Evolutionary conservation across 192 early-diverging fungal species (phyloP).

Genomic region (Linnemannia schmuckeri): DNA sequence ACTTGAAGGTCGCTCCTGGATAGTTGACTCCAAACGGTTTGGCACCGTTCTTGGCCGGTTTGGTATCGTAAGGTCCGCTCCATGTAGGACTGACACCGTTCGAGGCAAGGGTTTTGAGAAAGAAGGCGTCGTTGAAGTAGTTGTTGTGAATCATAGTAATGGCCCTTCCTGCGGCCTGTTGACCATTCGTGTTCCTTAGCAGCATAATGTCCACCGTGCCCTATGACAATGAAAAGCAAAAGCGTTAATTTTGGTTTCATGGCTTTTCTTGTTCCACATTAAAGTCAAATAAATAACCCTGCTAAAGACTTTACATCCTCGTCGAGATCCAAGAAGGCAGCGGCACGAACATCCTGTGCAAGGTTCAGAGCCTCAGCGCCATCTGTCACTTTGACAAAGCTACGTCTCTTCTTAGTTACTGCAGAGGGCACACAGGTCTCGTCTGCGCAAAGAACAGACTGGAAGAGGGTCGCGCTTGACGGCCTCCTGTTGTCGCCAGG

Average conservation of each 20-base stretch:
- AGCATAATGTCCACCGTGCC: conserved; percentile 87
- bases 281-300: background rate
- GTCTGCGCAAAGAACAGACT: conserved; percentile 72
- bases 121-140: conserved; percentile 95
- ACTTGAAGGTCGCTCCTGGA: conserved; percentile 89
- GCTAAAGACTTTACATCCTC: conserved; percentile 78
- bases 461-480: conserved; percentile 73
- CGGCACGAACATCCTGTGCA: conserved; percentile 66
- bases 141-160: conserved; percentile 83
- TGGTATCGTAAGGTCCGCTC: conserved; percentile 56
- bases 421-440: conserved; percentile 61
- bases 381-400: conserved; percentile 71
- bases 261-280: background rate
- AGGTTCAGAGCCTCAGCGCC: conserved; percentile 74
- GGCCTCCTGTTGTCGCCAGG: conserved; percentile 34
- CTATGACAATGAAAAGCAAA: conserved; percentile 53
- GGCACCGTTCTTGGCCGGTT: conserved; percentile 26
- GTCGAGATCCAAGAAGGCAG: conserved; percentile 91
- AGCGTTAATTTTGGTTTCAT: background rate
- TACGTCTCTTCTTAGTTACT: conserved; percentile 63
- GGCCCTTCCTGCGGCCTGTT: conserved; percentile 61
- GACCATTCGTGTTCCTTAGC: conserved; percentile 54
- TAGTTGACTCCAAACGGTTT: conserved; percentile 87
- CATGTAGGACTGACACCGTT: conserved; percentile 74
- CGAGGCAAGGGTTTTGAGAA: conserved; percentile 86